Evolutionary conservation across 148 eudicot species (phyloP).

Genomic region (Diospyros lotus): DNA sequence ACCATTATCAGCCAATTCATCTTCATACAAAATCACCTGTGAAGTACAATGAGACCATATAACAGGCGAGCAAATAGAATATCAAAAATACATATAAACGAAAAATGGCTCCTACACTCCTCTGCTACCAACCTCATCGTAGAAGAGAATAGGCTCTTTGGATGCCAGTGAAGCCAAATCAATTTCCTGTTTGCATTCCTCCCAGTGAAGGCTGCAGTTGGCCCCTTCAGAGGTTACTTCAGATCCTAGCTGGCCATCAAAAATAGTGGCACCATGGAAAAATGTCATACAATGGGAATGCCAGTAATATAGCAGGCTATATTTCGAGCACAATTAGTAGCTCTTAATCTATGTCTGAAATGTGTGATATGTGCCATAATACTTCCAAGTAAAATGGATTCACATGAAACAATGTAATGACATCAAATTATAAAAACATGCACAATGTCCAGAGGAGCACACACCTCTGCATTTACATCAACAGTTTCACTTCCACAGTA

Average conservation of each 20-base stretch:
- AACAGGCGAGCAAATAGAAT: constrained; percentile 6
- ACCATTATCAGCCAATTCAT: constrained; percentile 90
- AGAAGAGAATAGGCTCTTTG: constrained; percentile 89
- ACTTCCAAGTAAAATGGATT: neutral
- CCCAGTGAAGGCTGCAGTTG: constrained; percentile 54
- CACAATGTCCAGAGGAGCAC: constrained; percentile 12
- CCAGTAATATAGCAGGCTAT: neutral
- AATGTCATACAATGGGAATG: neutral
- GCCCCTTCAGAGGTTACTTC: constrained; percentile 27
- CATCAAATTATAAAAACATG: neutral
- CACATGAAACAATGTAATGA: neutral
- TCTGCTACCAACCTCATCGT: constrained; percentile 73
- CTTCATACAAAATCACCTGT: constrained; percentile 90
- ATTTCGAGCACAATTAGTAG: constrained; percentile 7
- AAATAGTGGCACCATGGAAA: constrained; percentile 8
- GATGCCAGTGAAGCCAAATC: constrained; percentile 73
- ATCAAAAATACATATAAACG: neutral
- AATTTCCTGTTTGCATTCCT: constrained; percentile 69
- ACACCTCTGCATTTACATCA: constrained; percentile 56
- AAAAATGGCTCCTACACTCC: neutral
- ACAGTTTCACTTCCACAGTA: constrained; percentile 76
- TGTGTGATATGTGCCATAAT: neutral
- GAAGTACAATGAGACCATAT: constrained; percentile 10
- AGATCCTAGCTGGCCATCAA: constrained; percentile 23
- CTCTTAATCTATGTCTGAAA: neutral